Percentiles rank a stretch among this genome's conserved stretches.
Conservation (phyloP, 805 yeast species). For the Millerago galiae region DNA sequence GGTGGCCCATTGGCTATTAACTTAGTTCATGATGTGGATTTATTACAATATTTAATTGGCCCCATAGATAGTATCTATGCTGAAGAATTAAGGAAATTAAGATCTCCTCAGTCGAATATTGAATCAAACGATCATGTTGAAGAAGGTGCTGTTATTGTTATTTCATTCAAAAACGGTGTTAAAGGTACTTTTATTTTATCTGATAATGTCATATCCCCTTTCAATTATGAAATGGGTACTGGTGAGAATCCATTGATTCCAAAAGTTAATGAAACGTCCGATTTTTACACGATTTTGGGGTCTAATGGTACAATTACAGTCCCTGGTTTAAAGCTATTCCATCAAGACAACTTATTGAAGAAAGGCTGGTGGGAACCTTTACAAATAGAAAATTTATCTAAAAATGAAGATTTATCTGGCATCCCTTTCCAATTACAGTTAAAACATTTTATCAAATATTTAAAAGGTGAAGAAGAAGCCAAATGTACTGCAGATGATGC, state of each 20-base stretch:
- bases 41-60: not conserved
- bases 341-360: not conserved
- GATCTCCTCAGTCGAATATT: not conserved
- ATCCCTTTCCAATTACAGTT: not conserved
- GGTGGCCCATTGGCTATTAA: not conserved
- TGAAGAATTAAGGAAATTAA: not conserved
- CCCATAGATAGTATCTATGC: not conserved
- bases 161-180: not conserved
- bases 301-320: not conserved
- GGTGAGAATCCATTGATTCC: not conserved
- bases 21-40: not conserved
- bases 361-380: not conserved
- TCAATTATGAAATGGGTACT: not conserved
- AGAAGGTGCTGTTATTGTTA: not conserved
- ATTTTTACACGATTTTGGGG: not conserved
- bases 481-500: not conserved
- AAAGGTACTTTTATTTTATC: not conserved
- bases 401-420: not conserved
- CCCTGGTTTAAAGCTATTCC: not conserved
- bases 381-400: not conserved
- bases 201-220: not conserved
- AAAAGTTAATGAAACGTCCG: not conserved
- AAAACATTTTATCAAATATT: not conserved
- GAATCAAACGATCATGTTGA: not conserved
- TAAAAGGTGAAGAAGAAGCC: not conserved